Base-by-base conservation (phyloP, 2,329 filamentous ascomycete species). In the Fusarium dlaminii region DNA sequence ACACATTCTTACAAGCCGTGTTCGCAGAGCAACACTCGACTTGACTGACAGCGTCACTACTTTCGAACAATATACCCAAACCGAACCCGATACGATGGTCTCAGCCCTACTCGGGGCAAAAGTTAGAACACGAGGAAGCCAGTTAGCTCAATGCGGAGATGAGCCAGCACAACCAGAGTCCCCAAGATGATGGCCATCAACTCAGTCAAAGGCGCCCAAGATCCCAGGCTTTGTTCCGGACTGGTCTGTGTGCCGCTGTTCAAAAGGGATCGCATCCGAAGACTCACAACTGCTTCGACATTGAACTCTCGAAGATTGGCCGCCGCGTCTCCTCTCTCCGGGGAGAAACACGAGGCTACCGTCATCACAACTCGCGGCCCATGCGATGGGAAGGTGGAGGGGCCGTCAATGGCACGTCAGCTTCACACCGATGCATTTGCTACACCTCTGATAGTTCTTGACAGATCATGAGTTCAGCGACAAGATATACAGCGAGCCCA, bases 381-480 rank as follows among this genome's bases (percentile, higher is more conserved):
- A 29, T 12, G 7, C 8, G 2, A 12, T 32, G 5, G 11, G 6
- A 24, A 24, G 8, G 12, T 3, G n/a, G 14, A 8, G 12, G 4
- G 3, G 29, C 29, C 2, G 7, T 6, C 17, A 11, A 24, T 6
- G 17, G 49, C 8, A 20, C 3, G 17, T 27, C 4, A 13, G 9
- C 6, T 1, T 22, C 9, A 27, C 4, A 22, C 3, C 6, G 12
- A 14, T 20, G 0, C 0, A 15, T 8, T 36, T 3, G 0, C 0
- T 12, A 6, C 4, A 20, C 3, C 12, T 8, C 18, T 27, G 1
- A 37, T 4, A 12, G 0, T 17, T 22, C 10, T 20, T 12, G 2
- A 2, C 7, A 52, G 18, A 22, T 22, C 17, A 52, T 22, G 18
- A 9, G 13, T 27, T 5, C 13, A 22, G 3, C 13, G 2, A 17